Percentiles rank a stretch among this genome's conserved stretches.
phyloP scores from a whole-genome alignment of 768 basidiomycete genomes.

The Paxillus rubicundulus region DNA sequence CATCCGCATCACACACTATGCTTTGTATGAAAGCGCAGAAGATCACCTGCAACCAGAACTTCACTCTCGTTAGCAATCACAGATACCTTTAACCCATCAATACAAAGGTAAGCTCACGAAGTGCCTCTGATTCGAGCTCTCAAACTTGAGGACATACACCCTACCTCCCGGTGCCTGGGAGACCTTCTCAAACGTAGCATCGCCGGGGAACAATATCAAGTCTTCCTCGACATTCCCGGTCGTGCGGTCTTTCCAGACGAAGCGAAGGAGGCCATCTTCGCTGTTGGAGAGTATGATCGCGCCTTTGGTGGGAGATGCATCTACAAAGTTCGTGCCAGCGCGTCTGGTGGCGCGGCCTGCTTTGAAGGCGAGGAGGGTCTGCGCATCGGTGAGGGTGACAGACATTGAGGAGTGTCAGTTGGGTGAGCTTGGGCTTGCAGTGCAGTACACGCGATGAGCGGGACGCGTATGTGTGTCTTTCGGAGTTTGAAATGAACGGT shows the following conservation, averaged over 20 bases:
- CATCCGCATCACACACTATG: not conserved
- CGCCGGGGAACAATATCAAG: slow-evolving; percentile 81
- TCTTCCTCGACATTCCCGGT: slow-evolving; percentile 70
- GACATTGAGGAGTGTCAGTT: slow-evolving; percentile 15
- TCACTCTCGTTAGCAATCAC: slow-evolving; percentile 5
- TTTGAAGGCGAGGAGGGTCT: slow-evolving; percentile 47
- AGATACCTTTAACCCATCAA: not conserved
- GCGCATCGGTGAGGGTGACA: slow-evolving; percentile 25
- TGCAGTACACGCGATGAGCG: not conserved
- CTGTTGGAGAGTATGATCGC: slow-evolving; percentile 65
- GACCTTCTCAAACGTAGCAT: slow-evolving; percentile 80
- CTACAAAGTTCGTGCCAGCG: slow-evolving; percentile 64
- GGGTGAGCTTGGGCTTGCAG: not conserved
- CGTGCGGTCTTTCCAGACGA: slow-evolving; percentile 74
- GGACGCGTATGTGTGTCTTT: slow-evolving; percentile 14
- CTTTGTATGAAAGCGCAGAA: not conserved
- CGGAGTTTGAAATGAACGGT: slow-evolving; percentile 21
- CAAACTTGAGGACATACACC: slow-evolving; percentile 88
- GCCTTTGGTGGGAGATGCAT: slow-evolving; percentile 68
- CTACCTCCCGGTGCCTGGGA: slow-evolving; percentile 62
- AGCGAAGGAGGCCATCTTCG: slow-evolving; percentile 76
- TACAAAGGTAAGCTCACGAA: slow-evolving; percentile 60
- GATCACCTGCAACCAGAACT: slow-evolving; percentile 88
- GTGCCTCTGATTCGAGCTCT: slow-evolving; percentile 83
- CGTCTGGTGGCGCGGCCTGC: slow-evolving; percentile 77